Conservation (phyloP, 352 stramenopile species). For the Phytophthora syringae region DNA sequence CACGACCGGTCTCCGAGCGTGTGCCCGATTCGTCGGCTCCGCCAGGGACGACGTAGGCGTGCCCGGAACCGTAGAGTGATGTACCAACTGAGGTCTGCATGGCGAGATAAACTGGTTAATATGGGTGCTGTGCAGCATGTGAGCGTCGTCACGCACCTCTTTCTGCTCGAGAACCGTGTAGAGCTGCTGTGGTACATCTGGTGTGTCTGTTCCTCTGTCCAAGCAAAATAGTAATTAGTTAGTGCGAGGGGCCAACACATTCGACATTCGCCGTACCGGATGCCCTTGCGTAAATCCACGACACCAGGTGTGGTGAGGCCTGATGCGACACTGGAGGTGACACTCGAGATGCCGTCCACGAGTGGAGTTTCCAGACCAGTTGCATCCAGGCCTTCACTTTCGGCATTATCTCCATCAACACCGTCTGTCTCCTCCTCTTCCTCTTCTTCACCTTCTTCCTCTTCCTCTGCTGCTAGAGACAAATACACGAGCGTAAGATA, state of each 20-base stretch:
- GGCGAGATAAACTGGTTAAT: slow-evolving; percentile 1
- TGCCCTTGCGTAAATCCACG: slow-evolving; percentile 83
- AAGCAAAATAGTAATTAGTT: slow-evolving; percentile 12
- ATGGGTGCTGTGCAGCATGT: neutral
- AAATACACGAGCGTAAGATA: slow-evolving; percentile 1
- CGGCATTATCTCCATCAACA: slow-evolving; percentile 33
- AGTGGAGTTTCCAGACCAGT: slow-evolving; percentile 67
- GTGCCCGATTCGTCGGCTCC: slow-evolving; percentile 40
- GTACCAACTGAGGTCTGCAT: slow-evolving; percentile 70
- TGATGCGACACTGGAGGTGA: slow-evolving; percentile 70
- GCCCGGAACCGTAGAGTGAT: slow-evolving; percentile 76
- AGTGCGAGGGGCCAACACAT: neutral
- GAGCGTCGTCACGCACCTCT: slow-evolving; percentile 44
- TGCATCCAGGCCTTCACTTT: slow-evolving; percentile 49
- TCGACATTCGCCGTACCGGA: slow-evolving; percentile 40
- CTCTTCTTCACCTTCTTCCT: slow-evolving; percentile 56
- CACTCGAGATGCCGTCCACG: slow-evolving; percentile 68
- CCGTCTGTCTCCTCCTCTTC: slow-evolving; percentile 55
- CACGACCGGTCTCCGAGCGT: slow-evolving; percentile 54
- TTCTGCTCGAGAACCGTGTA: slow-evolving; percentile 85
- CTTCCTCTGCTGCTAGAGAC: slow-evolving; percentile 26
- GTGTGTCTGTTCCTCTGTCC: slow-evolving; percentile 61
- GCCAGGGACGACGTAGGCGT: slow-evolving; percentile 74
- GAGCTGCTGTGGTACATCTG: slow-evolving; percentile 69
- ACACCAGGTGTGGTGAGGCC: slow-evolving; percentile 73